Percentiles rank a stretch among this genome's conserved stretches.
phyloP scores from a whole-genome alignment of 768 basidiomycete species.

The Mycena floridula region DNA sequence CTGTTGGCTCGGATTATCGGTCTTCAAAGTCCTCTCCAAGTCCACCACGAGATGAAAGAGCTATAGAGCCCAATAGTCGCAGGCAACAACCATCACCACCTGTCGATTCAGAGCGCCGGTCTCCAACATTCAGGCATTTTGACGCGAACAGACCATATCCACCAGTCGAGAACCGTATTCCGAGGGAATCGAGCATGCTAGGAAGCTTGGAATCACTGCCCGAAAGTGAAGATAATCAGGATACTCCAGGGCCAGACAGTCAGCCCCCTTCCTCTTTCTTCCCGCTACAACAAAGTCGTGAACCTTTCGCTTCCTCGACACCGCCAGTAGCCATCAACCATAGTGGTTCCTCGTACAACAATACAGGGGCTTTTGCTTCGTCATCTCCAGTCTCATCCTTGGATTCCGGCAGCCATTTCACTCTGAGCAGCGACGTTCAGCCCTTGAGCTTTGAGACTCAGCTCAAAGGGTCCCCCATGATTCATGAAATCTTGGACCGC shows the following conservation, averaged over 20 bases:
- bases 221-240: conserved; percentile 43
- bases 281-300: conserved; percentile 29
- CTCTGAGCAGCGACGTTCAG: conserved; percentile 40
- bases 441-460: conserved; percentile 59
- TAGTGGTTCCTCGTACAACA: conserved; percentile 35
- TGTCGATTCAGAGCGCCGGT: conserved; percentile 33
- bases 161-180: conserved; percentile 26
- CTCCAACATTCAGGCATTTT: conserved; percentile 40
- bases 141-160: conserved; percentile 41
- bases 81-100: conserved; percentile 11
- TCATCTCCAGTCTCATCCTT: conserved; percentile 76
- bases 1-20: conserved; percentile 57
- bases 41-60: conserved; percentile 35
- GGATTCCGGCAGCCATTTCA: conserved; percentile 64
- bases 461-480: conserved; percentile 67
- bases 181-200: conserved; percentile 43
- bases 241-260: conserved; percentile 28
- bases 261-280: conserved; percentile 31
- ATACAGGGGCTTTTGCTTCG: conserved; percentile 44
- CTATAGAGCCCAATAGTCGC: neutral
- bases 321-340: conserved; percentile 37
- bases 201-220: conserved; percentile 46
- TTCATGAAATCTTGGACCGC: conserved; percentile 73
- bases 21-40: conserved; percentile 69
- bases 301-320: conserved; percentile 34